Conservation (phyloP, 768 basidiomycete species). For the Rhodotorula paludigena region DNA sequence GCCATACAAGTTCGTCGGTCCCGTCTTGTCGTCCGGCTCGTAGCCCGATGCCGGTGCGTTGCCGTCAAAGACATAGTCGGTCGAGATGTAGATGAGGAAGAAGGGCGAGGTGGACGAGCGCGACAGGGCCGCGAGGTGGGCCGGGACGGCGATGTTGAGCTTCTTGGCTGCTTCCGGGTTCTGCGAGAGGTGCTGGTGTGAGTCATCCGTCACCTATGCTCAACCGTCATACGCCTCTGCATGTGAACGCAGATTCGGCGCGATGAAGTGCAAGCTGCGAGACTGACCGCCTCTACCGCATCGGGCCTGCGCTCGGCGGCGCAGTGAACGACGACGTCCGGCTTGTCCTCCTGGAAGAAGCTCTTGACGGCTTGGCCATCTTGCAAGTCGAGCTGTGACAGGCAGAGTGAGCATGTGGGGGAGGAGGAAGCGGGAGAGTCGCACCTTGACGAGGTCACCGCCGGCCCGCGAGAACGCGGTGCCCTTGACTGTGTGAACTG, state of each 20-base stretch:
- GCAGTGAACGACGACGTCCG: constrained; percentile 82
- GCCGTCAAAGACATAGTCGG: constrained; percentile 96
- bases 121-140: constrained; percentile 64
- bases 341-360: constrained; percentile 58
- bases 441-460: constrained; percentile 49
- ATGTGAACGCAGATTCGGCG: neutral
- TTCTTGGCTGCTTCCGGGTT: constrained; percentile 64
- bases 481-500: constrained; percentile 57
- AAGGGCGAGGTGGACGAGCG: constrained; percentile 52
- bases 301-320: constrained; percentile 92
- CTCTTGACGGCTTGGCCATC: constrained; percentile 56
- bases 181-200: too few species aligned
- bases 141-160: constrained; percentile 76
- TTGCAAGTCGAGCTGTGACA: constrained; percentile 62
- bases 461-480: constrained; percentile 67
- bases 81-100: constrained; percentile 84
- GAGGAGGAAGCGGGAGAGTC: neutral
- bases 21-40: constrained; percentile 62
- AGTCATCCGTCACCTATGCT: too few species aligned
- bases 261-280: neutral
- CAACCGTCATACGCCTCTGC: neutral
- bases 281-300: constrained; percentile 75
- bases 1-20: constrained; percentile 86
- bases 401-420: neutral
- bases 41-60: constrained; percentile 72